Evolutionary conservation across 331 rosid genomes (phyloP).

Genomic region (Acacia pycnantha): DNA sequence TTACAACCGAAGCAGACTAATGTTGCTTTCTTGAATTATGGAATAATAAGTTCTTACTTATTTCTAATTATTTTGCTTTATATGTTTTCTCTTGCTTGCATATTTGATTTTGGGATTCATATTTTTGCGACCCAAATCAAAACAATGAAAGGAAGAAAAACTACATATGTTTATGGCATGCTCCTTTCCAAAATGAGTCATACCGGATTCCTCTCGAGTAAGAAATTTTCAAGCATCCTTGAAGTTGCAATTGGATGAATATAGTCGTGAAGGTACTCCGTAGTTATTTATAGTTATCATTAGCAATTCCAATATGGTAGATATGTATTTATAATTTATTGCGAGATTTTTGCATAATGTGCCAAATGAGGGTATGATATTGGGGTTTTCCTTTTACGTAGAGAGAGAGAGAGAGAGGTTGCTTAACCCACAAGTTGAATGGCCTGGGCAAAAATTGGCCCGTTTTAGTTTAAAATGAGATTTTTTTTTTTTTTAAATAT

Average conservation of each 20-base stretch:
- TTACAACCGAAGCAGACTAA: conserved; percentile 9
- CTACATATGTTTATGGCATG: not conserved
- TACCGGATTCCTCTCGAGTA: too few relatives aligned
- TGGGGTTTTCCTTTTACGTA: too few relatives aligned
- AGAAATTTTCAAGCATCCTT: too few relatives aligned
- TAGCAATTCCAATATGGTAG: not conserved
- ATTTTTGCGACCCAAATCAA: not conserved
- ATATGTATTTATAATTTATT: too few relatives aligned
- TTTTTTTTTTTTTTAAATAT: too few relatives aligned
- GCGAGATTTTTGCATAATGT: too few relatives aligned
- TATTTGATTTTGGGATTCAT: not conserved
- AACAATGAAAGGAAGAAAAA: not conserved
- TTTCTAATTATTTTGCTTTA: not conserved
- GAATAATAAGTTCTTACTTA: conserved; percentile 3
- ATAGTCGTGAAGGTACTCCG: not conserved
- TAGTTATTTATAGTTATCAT: not conserved
- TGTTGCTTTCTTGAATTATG: conserved; percentile 8
- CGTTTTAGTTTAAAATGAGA: not conserved
- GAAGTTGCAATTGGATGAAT: too few relatives aligned
- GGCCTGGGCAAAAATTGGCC: not conserved
- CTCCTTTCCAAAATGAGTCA: not conserved
- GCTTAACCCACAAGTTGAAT: not conserved
- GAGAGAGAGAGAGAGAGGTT: not conserved
- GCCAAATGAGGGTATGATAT: too few relatives aligned
- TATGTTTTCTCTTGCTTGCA: not conserved